Base-by-base conservation (phyloP, 148 eudicot genomes). In the Camellia granthamiana region DNA sequence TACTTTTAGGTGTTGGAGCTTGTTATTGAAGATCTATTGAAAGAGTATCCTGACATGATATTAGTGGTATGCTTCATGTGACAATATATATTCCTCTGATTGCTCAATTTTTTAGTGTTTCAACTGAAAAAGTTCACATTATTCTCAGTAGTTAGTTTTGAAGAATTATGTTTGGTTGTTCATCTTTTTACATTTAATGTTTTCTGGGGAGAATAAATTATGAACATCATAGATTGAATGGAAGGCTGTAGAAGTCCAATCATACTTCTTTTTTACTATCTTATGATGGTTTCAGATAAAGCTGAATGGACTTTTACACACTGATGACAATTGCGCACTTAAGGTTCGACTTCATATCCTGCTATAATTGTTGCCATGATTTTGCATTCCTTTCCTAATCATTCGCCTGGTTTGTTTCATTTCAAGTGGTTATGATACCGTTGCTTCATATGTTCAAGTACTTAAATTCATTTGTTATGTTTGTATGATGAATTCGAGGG, bases 311-410 rank as follows among this genome's bases (percentile, higher is more conserved):
- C 97, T 93, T 81, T 79, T 96, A 85, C 98, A 96, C 80, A 84
- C 88, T 76, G 98, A 96, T 19, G 96, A 93, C 88, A 92, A 92
- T 44, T 92, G 97, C 60, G 98, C 98, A n/a, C 78, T 96, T 56
- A 96, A 93, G 99, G 99, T 95, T 72, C 51, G 70, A 52, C 83
- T 14, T 52, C 41, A 49, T 55, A 15, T 4, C 78, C 55, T 80
- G 43, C 3, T 19, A 7, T 63, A 55, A 7, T 64, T 75, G 49
- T 74, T 73, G 42, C 63, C 18, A 7, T 67, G 42, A 30, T 30
- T 30, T 30, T 30, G 38, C 38, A 0, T 30, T 30, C 38, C 38
- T 30, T 30, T 30, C 38, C 38, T 1, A 30, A 30, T 30, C 38
- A 0, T 30, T 30, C 1, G 38, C 38, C 38, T 30, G 38, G 38